These are phyloP conservation scores for Yamadazyma scolyti DNA, from an alignment of 805 yeast species.

Conservation along the genomic window DNA sequence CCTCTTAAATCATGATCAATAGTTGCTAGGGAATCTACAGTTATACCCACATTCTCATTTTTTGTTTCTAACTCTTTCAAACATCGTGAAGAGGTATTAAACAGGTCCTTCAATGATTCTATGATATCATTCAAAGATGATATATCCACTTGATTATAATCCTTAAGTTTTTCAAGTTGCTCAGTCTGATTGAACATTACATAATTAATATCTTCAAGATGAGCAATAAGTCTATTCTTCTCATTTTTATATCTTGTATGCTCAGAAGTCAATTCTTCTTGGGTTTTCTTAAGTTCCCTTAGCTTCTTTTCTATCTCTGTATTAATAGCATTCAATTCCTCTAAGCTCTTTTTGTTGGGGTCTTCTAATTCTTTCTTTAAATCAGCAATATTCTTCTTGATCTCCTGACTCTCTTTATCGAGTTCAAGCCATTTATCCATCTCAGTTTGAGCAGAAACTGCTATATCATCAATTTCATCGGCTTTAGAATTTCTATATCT, in stretches of 20 bases:
- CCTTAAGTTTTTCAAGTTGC: constrained; percentile 56
- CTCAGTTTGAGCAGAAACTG: constrained; percentile 49
- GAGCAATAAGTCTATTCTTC: constrained; percentile 54
- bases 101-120: constrained; percentile 45
- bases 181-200: constrained; percentile 53
- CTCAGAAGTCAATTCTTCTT: constrained; percentile 58
- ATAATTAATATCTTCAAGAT: constrained; percentile 59
- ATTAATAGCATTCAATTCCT: constrained; percentile 44
- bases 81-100: constrained; percentile 30
- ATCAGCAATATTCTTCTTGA: constrained; percentile 28
- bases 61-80: constrained; percentile 33
- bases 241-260: constrained; percentile 62
- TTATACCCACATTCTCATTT: constrained; percentile 47
- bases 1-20: constrained; percentile 38
- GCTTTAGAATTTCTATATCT: constrained; percentile 76
- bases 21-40: constrained; percentile 56
- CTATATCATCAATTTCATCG: constrained; percentile 62
- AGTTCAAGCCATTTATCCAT: constrained; percentile 36
- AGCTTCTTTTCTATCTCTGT: constrained; percentile 58
- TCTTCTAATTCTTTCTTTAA: constrained; percentile 27
- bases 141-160: constrained; percentile 60
- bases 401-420: constrained; percentile 16
- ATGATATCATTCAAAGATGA: constrained; percentile 51
- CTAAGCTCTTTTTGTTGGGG: constrained; percentile 26
- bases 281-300: constrained; percentile 54